phyloP scores from a whole-genome alignment of 164 flowering plant species.

The Vitis labrusca region DNA sequence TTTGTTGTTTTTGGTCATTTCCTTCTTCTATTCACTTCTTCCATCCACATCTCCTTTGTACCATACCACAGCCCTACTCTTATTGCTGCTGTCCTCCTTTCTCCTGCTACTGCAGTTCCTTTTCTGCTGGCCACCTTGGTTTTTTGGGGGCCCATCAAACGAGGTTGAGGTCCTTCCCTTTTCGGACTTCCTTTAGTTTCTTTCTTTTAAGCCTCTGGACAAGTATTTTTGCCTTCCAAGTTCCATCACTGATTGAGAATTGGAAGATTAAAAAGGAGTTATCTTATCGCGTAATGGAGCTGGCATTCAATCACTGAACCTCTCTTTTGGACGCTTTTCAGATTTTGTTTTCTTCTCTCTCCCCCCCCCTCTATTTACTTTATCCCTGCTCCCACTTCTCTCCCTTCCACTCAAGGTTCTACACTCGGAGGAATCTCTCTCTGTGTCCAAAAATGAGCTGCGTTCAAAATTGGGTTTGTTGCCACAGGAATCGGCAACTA shows the following conservation, averaged over 20 bases:
- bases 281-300: conserved; percentile 14
- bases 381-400: neutral
- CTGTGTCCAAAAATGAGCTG: conserved; percentile 31
- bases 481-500: conserved; percentile 22
- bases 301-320: conserved; percentile 31
- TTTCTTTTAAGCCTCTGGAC: conserved; percentile 15
- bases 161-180: conserved; percentile 31
- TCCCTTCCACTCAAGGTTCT: neutral
- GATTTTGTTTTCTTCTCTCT: conserved; percentile 12
- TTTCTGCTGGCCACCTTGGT: neutral
- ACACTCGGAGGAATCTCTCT: neutral
- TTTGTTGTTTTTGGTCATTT: conserved; percentile 16
- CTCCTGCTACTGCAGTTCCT: neutral
- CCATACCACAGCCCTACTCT: neutral
- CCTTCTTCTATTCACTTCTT: conserved; percentile 6
- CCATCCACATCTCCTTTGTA: conserved; percentile 1
- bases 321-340: conserved; percentile 16
- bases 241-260: conserved; percentile 17
- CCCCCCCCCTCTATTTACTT: conserved; percentile 1
- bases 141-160: conserved; percentile 32
- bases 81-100: neutral
- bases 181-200: conserved; percentile 19
- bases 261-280: neutral
- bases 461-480: conserved; percentile 10
- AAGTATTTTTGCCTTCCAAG: conserved; percentile 22